These are phyloP conservation scores for Kurtzmaniella natalensis DNA, from an alignment of 1,139 yeast genomes.

Conservation along the genomic window DNA sequence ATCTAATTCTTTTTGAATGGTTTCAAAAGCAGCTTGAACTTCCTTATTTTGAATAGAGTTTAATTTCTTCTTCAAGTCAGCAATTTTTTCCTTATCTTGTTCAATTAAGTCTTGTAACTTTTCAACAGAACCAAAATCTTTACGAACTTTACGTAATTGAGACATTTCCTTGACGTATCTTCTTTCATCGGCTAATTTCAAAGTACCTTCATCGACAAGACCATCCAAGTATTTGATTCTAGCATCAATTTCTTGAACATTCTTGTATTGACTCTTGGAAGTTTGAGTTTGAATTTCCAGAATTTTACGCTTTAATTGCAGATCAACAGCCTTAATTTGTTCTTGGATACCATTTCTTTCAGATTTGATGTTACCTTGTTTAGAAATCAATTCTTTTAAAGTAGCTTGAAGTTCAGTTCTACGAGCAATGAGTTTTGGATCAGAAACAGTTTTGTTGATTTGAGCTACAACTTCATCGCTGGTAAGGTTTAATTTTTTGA, in stretches of 20 bases:
- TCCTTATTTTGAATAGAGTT: conserved; percentile 61
- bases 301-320: conserved; percentile 69
- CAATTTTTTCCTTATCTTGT: conserved; percentile 70
- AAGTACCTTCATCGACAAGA: conserved; percentile 71
- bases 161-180: conserved; percentile 81
- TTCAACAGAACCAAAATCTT: conserved; percentile 73
- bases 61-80: conserved; percentile 68
- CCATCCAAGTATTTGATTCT: conserved; percentile 69
- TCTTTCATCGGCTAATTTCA: conserved; percentile 91
- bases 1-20: conserved; percentile 60
- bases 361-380: conserved; percentile 68
- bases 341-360: conserved; percentile 67
- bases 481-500: conserved; percentile 62
- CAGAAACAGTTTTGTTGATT: conserved; percentile 40
- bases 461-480: conserved; percentile 39
- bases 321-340: conserved; percentile 70
- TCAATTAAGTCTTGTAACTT: conserved; percentile 78
- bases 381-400: conserved; percentile 56
- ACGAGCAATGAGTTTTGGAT: conserved; percentile 43
- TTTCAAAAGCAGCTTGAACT: conserved; percentile 56
- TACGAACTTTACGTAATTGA: conserved; percentile 73
- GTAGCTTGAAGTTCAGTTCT: conserved; percentile 64
- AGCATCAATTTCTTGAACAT: conserved; percentile 73
- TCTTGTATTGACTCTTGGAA: conserved; percentile 66
- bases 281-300: conserved; percentile 69